A percentile compares a stretch with the other conserved stretches of the same genome.
These are phyloP conservation scores for Cytospora piceae DNA, from an alignment of 2,329 filamentous ascomycete species.

Conservation along the genomic window DNA sequence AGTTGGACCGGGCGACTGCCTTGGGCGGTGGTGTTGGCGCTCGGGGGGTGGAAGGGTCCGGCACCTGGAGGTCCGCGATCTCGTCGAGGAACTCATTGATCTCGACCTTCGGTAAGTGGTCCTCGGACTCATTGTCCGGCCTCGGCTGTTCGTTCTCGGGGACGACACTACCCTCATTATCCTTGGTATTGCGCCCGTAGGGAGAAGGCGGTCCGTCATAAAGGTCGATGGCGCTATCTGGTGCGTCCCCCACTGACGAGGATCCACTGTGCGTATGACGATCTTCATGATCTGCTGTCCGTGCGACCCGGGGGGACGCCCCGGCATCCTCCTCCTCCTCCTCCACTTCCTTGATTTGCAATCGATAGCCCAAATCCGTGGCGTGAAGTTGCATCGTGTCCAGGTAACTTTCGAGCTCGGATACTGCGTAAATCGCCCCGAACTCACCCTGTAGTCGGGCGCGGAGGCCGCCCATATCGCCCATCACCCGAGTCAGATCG, in stretches of 20 bases:
- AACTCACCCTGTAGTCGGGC: conserved; percentile 46
- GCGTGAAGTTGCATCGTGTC: conserved; percentile 71
- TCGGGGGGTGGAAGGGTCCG: conserved; percentile 32
- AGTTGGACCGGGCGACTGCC: conserved; percentile 31
- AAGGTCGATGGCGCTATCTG: conserved; percentile 48
- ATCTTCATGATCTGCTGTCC: conserved; percentile 18
- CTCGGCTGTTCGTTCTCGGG: conserved; percentile 19
- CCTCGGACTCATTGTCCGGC: conserved; percentile 31
- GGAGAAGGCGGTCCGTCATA: conserved; percentile 37
- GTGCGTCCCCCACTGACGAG: conserved; percentile 42
- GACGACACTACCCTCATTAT: conserved; percentile 9
- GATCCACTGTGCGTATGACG: conserved; percentile 22
- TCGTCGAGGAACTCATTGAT: conserved; percentile 39
- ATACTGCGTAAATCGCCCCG: conserved; percentile 69
- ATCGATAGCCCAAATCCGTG: conserved; percentile 22
- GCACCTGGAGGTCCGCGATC: conserved; percentile 28
- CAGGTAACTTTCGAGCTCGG: conserved; percentile 68
- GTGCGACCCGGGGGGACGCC: conserved; percentile 8
- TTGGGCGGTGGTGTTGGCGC: conserved; percentile 38
- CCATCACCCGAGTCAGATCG: conserved; percentile 41
- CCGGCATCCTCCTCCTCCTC: not conserved
- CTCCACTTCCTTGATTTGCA: conserved; percentile 27
- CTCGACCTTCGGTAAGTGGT: conserved; percentile 37
- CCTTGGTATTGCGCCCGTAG: conserved; percentile 29
- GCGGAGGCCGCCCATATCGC: conserved; percentile 41